Base-by-base conservation (phyloP, 2,329 filamentous ascomycete genomes). In the Aspergillus novoparasiticus region DNA sequence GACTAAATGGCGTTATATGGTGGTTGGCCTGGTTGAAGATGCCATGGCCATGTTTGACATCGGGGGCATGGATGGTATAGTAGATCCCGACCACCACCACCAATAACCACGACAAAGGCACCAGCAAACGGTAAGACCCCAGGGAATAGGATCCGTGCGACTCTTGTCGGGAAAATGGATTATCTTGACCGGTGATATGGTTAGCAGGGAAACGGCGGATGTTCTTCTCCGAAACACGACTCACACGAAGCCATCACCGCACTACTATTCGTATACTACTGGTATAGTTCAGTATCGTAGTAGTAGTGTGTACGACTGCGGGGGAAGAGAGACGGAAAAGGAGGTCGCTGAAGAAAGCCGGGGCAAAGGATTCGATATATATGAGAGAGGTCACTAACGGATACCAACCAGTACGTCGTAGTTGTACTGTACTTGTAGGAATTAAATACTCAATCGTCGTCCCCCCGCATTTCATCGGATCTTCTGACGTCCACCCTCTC, bases 1-100 rank as follows among this genome's bases (percentile, higher is more conserved):
- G 84, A 54, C 89, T 88, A 77, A 96, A 96, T 10, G 90, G 90
- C 9, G 91, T 94, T 41, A 80, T 83, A 69, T 87, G 86, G 58
- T 82, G 80, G 62, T 83, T 79, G 75, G 93, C 93, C 79, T 92
- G 89, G 61, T 86, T 86, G 89, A 90, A 94, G 75, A 96, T 91
- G 63, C 85, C 89, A 66, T 85, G 84, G 64, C 86, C 84, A 66
- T 84, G 79, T 68, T 82, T 76, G 68, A 87, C 87, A 78, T 85
- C 79, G 1, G 91, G 91, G 16, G 80, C 78, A 68, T 88, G 79
- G 76, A 90, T 79, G 56, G 87, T 87, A 78, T 95, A 96, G 82
- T 92, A 93, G 75, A 95, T 81, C 62, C 89, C 87, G 57, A 89
- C 84, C 70, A 92, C 77, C 60, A 95, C 81, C 45, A 92, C 86